Evolutionary conservation across 192 early-diverging fungal species (phyloP), one percentile per base, ranked within the genome.

Genomic region (Coemansia sp.): DNA sequence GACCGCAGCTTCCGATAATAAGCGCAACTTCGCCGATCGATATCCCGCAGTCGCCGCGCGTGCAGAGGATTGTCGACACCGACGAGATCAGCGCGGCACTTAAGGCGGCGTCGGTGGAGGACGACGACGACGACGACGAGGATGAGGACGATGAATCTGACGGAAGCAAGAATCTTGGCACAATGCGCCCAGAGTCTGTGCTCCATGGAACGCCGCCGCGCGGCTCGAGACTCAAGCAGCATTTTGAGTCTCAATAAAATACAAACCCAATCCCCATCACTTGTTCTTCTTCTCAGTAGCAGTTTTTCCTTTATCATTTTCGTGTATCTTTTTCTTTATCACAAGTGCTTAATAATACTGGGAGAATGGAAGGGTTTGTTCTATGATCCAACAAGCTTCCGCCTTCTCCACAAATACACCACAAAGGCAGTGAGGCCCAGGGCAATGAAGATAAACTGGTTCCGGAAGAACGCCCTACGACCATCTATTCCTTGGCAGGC

Each of bases 171-270:
- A 50, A 53, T 8, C 38, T 48, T 6, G 28, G 57, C 25, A 42
- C 62, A 0, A 53, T 71, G n/a, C 23, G 38, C 20, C 44, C 62
- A 8, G 56, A 70, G 13, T 50, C 60, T 0, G 61, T 72, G 0
- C 65, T 72, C 9, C 75, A 72, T n/a, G 75, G 75, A 15, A 78
- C 75, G 4, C 75, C 75, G 17, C 75, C 75, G 2, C 61, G 75
- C 13, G 62, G 62, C 19, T 64, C 61, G 25, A 78, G 61, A 30
- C 69, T 72, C 42, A 68, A 72, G 37, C 68, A 65, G 28, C 25
- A 54, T 19, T 10, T 54, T 17, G 28, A 30, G 52, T 19, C 28
- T 3, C 30, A 30, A 0, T 28, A 31, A 54, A 33, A 54, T 31
- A 19, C 38, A 19, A 19, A 4, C 34, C 7, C n/a, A n/a, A n/a